Base-by-base conservation (phyloP, 257 asterid genomes). In the Rubia yunnanensis region DNA sequence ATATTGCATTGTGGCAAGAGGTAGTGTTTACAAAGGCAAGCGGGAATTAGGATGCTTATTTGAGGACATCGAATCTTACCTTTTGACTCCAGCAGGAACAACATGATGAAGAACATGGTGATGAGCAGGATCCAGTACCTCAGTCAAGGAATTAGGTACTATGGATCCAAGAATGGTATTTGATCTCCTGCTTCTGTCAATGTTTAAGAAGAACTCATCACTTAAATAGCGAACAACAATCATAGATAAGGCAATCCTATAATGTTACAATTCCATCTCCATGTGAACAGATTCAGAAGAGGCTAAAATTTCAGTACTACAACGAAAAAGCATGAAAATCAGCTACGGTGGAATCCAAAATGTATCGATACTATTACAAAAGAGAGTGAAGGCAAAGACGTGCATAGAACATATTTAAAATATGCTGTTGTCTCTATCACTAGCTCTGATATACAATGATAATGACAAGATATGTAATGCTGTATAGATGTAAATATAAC, bases 81-180 rank as follows among this genome's bases (percentile, higher is more conserved):
- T 89, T 78, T 78, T 82, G 63, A 87, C 78, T 67, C 96, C 95
- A 73, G 95, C 81, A 38, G 98, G 82, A 70, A 80, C 85, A 69
- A 89, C 95, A 72, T 79, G 77, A 76, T 92, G 98, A 70, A 82
- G 81, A 75, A 92, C 84, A 53, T 80, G 88, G 80, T 91, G 97
- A 75, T 89, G 86, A 73, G 95, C 67, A 10, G 96, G 82, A 81
- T 91, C 95, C 79, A 88, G 71, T 32, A 82, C 95, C 64, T 81
- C 96, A 35, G 83, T 80, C 63, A 88, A 76, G 35, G 95, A 79
- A 64, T 88, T 88, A 50, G 95, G 96, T 76, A 92, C 81, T 70
- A 92, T 76, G 60, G 91, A 85, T 69, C 91, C 96, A 34, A 92
- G 83, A 80, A 89, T 74, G 73, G 77, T 82, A 78, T 60, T 84